Evolutionary conservation across 768 basidiomycete genomes (phyloP), one percentile per base, ranked within the genome.

Genomic region (Chalciporus pseudorubinellus): DNA sequence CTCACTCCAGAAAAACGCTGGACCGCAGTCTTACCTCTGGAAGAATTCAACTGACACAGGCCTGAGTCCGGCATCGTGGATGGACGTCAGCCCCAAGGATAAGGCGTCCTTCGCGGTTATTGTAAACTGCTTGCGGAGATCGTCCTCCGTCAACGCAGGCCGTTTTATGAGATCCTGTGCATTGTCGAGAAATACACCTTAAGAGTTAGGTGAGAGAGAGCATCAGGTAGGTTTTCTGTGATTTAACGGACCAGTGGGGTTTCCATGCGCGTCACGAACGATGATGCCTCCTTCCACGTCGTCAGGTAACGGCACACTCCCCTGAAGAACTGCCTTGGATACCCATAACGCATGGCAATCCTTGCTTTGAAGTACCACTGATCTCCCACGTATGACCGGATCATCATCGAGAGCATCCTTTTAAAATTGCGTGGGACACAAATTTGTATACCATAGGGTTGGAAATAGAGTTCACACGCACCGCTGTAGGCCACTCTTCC

Each of bases 311-410:
- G 84, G 81, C 9, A 74, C 69, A 59, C 87, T 84, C 1, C 61
- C 57, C 50, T 77, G 70, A 3, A 95, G 70, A 3, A 84, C 80
- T 40, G 69, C 76, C 4, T 74, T 72, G 4, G 90, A 92, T 12
- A 92, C 82, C 94, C 94, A 95, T 6, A 90, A 73, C 1, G 90
- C 92, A 69, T 95, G 94, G 6, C 85, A 85, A 66, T 97, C 94
- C 53, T 94, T 89, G 64, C 91, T 83, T 57, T 88, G 85, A 16
- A 95, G 75, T 14, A 89, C 74, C 36, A 97, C 82, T 0, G 83
- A 84, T 13, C 89, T 78, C 19, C 83, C 85, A 40, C 71, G 71
- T 18, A 95, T 74, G 6, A 89, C 59, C 6, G 83, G 80, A 51
- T 92, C 89, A 1, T 71, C 69, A 26, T 93, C 89, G 3, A 95